Conservation (phyloP, 2,329 filamentous ascomycete genomes). For the Alternaria brassicicola region DNA sequence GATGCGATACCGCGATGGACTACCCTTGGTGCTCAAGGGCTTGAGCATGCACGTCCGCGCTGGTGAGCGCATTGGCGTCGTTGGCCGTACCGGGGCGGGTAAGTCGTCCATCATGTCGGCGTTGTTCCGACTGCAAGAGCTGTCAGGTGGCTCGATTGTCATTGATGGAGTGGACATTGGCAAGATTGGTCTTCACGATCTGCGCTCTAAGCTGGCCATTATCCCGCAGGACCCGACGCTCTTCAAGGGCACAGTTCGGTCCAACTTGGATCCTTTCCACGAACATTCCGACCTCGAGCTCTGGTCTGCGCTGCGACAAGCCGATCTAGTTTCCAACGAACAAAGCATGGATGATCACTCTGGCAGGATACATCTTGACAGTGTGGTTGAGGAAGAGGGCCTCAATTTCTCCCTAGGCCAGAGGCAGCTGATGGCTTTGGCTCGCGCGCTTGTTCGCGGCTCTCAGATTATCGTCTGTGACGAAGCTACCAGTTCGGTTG, state of each 20-base stretch:
- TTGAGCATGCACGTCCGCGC: slow-evolving; percentile 70
- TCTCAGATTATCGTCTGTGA: slow-evolving; percentile 95
- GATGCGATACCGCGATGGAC: slow-evolving; percentile 59
- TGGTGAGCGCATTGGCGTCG: slow-evolving; percentile 80
- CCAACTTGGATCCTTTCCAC: slow-evolving; percentile 80
- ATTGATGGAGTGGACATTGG: slow-evolving; percentile 65
- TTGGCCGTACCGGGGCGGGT: slow-evolving; percentile 81
- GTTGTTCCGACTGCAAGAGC: slow-evolving; percentile 71
- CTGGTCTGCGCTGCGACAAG: slow-evolving; percentile 78
- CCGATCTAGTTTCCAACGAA: slow-evolving; percentile 68
- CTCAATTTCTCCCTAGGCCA: slow-evolving; percentile 85
- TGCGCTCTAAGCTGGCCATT: slow-evolving; percentile 77
- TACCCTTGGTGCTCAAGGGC: slow-evolving; percentile 57
- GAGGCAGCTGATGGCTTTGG: slow-evolving; percentile 86
- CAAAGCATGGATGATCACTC: slow-evolving; percentile 53
- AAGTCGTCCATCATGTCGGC: slow-evolving; percentile 86
- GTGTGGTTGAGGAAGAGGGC: slow-evolving; percentile 87
- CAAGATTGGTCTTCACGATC: slow-evolving; percentile 74
- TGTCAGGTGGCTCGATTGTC: slow-evolving; percentile 55
- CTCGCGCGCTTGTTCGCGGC: slow-evolving; percentile 83
- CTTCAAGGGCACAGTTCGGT: slow-evolving; percentile 79
- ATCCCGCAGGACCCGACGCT: slow-evolving; percentile 86
- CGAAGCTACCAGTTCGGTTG: slow-evolving; percentile 71
- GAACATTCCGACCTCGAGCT: slow-evolving; percentile 79
- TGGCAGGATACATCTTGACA: slow-evolving; percentile 80